Evolutionary conservation across 2,329 filamentous ascomycete species (phyloP), one percentile per base, ranked within the genome.

Genomic region (Talaromyces atroroseus): DNA sequence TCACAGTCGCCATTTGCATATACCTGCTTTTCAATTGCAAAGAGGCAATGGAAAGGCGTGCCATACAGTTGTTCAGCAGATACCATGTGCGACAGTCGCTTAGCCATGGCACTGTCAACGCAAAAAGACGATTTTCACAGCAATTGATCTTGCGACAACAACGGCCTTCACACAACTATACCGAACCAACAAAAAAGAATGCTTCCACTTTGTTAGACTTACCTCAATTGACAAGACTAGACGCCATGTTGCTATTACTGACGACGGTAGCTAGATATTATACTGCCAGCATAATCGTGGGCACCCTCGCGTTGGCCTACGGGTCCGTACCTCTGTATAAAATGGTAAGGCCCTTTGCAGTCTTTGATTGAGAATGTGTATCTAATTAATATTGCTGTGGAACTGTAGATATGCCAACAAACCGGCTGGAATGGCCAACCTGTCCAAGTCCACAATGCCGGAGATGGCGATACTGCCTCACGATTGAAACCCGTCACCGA

Each of bases 341-440:
- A 68, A 87, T 85, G 81, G 81, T 83, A 23, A 47, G 51, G 34
- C 66, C 32, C 66, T 59, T 23, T 40, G 8, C 42, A 4, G 18
- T 20, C 36, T 24, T 11, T 4, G 3, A 29, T 5, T 20, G 45
- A 45, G 5, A 36, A 42, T 4, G 10, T 42, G n/a, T n/a, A 45
- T 56, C 14, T 36, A 40, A 46, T 26, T 49, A 32, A 7, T 8
- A 2, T 11, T 5, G 34, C 24, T 23, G 51, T 60, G 11, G 57
- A 16, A 7, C 12, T 47, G 38, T 61, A 79, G 76, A 78, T 79
- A 49, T 79, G 77, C 59, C 75, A 78, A 63, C 76, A 79, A 65
- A 79, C 73, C 14, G 77, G 92, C 66, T 97, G 90, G 90, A 90
- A 90, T 65, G 92, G 92, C 42, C 90, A 96, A 70, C 92, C 92